Evolutionary conservation across 768 basidiomycete species (phyloP), one percentile per base, ranked within the genome.

Genomic region (Lentinula edodes): DNA sequence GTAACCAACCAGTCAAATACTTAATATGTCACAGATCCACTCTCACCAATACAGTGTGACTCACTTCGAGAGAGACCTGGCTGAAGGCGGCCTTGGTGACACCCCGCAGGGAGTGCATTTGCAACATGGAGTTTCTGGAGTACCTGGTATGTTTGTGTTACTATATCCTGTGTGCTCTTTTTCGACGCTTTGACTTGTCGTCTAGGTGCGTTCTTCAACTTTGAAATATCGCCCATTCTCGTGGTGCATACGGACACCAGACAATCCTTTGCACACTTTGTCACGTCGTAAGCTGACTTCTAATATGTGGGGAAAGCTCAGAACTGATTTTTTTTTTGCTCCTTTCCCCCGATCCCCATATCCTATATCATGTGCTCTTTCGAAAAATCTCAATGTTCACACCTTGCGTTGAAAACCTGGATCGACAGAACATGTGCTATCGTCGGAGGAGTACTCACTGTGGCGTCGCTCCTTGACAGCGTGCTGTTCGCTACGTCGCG

Each of bases 181-280:
- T 50, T 6, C 20, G 34, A 13, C 28, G 8, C 57, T 60, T 28
- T 66, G 35, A 36, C 28, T 28, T 28, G 3, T 28, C 28, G 28
- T 23, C 6, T 16, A 78, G 90, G 92, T 53, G 88, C 86, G 15
- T 91, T 90, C 79, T 88, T 91, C 81, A 97, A 94, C 78, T 97
- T 91, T 72, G 95, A 98, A 72, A 97, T 98, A 70, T 97, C 95
- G 16, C 96, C 95, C 12, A 95, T 99, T 69, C 88, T 92, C 53
- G 90, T 99, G 55, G 88, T 95, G 23, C 95, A 98, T 71, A 83
- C 84, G 10, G 96, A 98, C 71, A 88, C 84, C 38, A 83, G 94
- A 60, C 95, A 98, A 73, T 92, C 93, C 0, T 96, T 98, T 73
- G 96, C 97, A 2, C 97, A 99, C 76, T 98, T 98, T 81, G 76